Evolutionary conservation across 2,329 filamentous ascomycete species (phyloP), one percentile per base, ranked within the genome.

Genomic region (Arthrobotrys sphaeroides): DNA sequence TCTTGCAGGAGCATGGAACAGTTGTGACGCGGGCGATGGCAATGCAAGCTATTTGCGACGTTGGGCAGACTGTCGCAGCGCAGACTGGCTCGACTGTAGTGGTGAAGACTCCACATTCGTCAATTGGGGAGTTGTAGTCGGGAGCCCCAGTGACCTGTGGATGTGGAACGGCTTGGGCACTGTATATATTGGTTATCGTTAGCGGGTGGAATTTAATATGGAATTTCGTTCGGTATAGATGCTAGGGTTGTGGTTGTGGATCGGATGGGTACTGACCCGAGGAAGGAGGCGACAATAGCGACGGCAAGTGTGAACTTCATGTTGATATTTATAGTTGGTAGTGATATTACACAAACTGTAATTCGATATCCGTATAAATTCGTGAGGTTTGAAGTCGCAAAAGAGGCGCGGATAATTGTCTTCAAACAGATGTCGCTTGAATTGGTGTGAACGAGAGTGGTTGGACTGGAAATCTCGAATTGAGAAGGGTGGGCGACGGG

Each of bases 291-390:
- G 40, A 69, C 47, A 33, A 75, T 18, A 36, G 59, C 43, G 28
- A 45, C 26, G 12, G 49, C 64, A n/a, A 75, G 57, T 36, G 72
- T 75, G 59, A 75, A 75, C 72, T 75, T 69, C 72, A 75, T 75
- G 36, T 67, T 67, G 59, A 65, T 45, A 22, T 61, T n/a, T 51
- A 9, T 36, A 16, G 18, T 45, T 13, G 4, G n/a, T n/a, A 55
- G 31, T 33, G 6, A 38, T 24, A 18, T 10, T 53, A n/a, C 20
- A 18, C 31, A 24, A 38, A 55, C n/a, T n/a, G n/a, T n/a, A n/a
- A n/a, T n/a, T n/a, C 28, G 18, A 28, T 45, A 13, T 31, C n/a
- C 36, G 13, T 43, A 10, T 62, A 49, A 12, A 24, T 43, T 24
- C 9, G 12, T 26, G 20, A 16, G 7, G 55, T 40, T 36, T 12